These are phyloP conservation scores for Cymbopogon citratus DNA, from an alignment of 176 grass and related monocot species.

Conservation along the genomic window DNA sequence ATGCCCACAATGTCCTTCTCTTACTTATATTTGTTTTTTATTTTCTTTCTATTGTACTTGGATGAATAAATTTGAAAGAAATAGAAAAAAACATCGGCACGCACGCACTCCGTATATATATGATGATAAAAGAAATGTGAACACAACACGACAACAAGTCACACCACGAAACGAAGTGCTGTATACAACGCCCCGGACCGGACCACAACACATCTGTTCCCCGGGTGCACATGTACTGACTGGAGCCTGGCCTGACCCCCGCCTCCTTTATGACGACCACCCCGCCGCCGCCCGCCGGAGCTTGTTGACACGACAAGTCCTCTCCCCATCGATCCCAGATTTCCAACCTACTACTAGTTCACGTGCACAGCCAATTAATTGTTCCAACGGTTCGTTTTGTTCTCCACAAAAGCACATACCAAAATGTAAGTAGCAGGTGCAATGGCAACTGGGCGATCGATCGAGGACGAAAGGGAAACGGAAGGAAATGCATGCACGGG, in stretches of 20 bases:
- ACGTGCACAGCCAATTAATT: background rate
- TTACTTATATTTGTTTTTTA: too few relatives aligned
- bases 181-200: background rate
- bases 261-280: slow-evolving; percentile 5
- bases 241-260: background rate
- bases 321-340: too few relatives aligned
- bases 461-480: background rate
- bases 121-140: background rate
- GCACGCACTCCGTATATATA: background rate
- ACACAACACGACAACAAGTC: background rate
- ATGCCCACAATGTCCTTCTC: too few relatives aligned
- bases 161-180: too few relatives aligned
- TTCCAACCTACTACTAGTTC: background rate
- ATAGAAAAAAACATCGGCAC: background rate
- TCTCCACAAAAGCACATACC: background rate
- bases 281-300: background rate
- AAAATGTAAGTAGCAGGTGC: background rate
- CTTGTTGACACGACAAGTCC: background rate
- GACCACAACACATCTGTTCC: background rate
- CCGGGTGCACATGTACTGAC: background rate
- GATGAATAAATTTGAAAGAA: too few relatives aligned
- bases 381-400: background rate
- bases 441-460: background rate
- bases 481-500: too few relatives aligned
- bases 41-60: too few relatives aligned